A percentile compares a stretch with the other conserved stretches of the same genome.
Conservation (phyloP, 2,329 filamentous ascomycete species). For the Penicillium sp. region DNA sequence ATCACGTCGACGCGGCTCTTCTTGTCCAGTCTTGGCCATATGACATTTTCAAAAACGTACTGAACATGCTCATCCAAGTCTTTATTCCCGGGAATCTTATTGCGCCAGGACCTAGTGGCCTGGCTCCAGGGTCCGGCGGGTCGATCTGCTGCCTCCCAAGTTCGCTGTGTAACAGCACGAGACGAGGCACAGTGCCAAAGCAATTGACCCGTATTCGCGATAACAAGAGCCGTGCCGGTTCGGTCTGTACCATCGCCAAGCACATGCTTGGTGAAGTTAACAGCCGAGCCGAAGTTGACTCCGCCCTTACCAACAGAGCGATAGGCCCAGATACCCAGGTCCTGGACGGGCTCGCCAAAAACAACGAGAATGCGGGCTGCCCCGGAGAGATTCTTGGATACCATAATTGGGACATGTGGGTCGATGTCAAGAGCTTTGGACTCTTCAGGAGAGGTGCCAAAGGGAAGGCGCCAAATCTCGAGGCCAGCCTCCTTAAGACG, state of each 20-base stretch:
- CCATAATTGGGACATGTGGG: slow-evolving; percentile 71
- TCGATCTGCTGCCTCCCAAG: slow-evolving; percentile 64
- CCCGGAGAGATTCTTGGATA: slow-evolving; percentile 58
- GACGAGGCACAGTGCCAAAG: slow-evolving; percentile 71
- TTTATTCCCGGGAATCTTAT: slow-evolving; percentile 65
- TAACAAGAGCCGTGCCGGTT: slow-evolving; percentile 57
- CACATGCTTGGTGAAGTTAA: slow-evolving; percentile 63
- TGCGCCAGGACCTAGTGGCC: slow-evolving; percentile 57
- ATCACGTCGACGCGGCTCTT: slow-evolving; percentile 69
- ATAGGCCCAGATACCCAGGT: slow-evolving; percentile 75
- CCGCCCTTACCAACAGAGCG: slow-evolving; percentile 67
- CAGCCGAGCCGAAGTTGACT: slow-evolving; percentile 69
- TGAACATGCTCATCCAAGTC: slow-evolving; percentile 64
- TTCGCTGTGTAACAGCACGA: slow-evolving; percentile 61
- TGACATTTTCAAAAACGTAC: slow-evolving; percentile 67
- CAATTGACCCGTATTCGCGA: slow-evolving; percentile 78
- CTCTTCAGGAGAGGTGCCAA: slow-evolving; percentile 44
- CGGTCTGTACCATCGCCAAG: slow-evolving; percentile 26
- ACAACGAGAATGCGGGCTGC: slow-evolving; percentile 71
- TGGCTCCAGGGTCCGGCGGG: slow-evolving; percentile 64
- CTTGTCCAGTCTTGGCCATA: slow-evolving; percentile 49
- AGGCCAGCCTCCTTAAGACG: slow-evolving; percentile 68
- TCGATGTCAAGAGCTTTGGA: slow-evolving; percentile 37
- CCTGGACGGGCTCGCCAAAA: slow-evolving; percentile 71
- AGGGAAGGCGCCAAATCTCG: slow-evolving; percentile 63